phyloP scores from a whole-genome alignment of 139 green algal species.

The Chlorella sp. region DNA sequence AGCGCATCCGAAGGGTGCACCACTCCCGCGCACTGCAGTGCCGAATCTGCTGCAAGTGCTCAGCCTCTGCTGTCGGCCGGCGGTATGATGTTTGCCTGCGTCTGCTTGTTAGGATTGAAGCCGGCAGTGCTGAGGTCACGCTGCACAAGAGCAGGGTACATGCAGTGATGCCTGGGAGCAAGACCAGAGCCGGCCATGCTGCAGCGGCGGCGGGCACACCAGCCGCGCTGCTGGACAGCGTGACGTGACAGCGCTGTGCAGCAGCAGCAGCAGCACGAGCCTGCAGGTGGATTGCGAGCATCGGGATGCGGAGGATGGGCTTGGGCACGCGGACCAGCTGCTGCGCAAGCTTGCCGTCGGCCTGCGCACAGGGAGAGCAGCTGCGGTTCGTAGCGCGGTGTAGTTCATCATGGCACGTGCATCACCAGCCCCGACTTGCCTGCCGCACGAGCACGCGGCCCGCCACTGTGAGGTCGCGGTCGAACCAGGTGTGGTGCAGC shows the following conservation, averaged over 20 bases:
- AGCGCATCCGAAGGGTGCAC: no score
- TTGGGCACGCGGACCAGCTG: constrained; percentile 65
- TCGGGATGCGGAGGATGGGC: constrained; percentile 89
- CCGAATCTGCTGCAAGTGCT: no score
- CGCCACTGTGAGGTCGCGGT: constrained; percentile 92
- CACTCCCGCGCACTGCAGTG: no score
- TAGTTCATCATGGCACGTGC: no score
- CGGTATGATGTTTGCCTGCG: no score
- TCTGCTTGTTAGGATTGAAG: constrained; percentile 94
- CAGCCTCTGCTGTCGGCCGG: no score
- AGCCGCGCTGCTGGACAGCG: not conserved
- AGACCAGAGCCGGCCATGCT: not conserved
- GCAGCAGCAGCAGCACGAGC: not conserved
- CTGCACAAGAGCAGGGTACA: not conserved
- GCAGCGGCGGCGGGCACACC: not conserved
- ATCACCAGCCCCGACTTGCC: no score
- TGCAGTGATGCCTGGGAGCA: not conserved
- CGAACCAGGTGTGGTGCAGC: constrained; percentile 98
- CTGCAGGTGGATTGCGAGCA: constrained; percentile 91
- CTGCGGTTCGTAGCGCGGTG: no score
- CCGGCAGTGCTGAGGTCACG: constrained; percentile 67
- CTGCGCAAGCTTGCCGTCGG: no score
- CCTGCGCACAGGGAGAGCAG: no score
- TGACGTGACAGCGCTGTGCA: not conserved
- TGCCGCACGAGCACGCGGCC: constrained; percentile 75